Evolutionary conservation across 805 yeast species (phyloP), one percentile per base, ranked within the genome.

Genomic region (Nakazawaea siamensis): DNA sequence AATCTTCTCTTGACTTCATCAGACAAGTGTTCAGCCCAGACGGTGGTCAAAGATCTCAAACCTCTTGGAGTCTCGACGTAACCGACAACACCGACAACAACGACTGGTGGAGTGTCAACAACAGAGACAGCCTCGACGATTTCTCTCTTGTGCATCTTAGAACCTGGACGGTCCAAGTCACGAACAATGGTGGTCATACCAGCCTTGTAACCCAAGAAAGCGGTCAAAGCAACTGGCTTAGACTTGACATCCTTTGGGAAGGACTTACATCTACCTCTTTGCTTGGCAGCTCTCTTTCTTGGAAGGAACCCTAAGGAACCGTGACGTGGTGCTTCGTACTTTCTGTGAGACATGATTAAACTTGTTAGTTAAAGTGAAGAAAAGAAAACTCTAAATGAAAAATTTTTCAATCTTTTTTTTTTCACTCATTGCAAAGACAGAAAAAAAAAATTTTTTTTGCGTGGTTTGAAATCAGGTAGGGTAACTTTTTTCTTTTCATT

Each of bases 71-170:
- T 88, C 77, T 90, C 98, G 62, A 92, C 92, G 92, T 92, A 92
- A 72, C 98, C 98, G 63, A 92, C 98, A 68, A 87, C 96, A 85
- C 98, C 98, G 56, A 92, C 97, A 66, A 92, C 81, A 64, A 92
- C 97, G 62, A 92, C 70, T 66, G 95, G 95, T 68, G 98, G 98
- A 60, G 98, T 84, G 79, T 92, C 98, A 56, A 92, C 95, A 60
- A 92, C 94, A 57, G 97, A 77, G 68, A 92, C 95, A 60, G 98
- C 98, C 80, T 92, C 98, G 52, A 92, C 98, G 57, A 92, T 80
- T 78, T 92, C 98, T 74, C 97, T 94, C 94, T 92, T 92, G 95
- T 92, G 97, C 96, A 90, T 87, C 80, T 92, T 92, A 66, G 98
- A 92, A 69, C 98, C 98, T 74, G 98, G 98, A 76, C 97, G 84